Conservation (phyloP, 2,329 filamentous ascomycete genomes). For the Macrophomina phaseolina region DNA sequence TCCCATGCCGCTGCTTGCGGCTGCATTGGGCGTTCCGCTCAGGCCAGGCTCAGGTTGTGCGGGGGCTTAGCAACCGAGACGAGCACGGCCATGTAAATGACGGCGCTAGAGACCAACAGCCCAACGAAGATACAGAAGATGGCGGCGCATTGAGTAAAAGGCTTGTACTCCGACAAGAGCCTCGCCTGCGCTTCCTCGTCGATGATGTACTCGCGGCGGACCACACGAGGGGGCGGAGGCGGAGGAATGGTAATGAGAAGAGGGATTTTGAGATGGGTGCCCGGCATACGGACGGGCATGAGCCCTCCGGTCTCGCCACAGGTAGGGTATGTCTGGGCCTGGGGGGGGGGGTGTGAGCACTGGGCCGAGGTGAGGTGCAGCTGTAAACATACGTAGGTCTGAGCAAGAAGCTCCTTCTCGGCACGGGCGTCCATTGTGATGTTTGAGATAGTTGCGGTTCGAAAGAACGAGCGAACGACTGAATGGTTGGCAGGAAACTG, state of each 20-base stretch:
- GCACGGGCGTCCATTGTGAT: constrained; percentile 18
- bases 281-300: constrained; percentile 10
- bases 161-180: constrained; percentile 18
- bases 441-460: not conserved
- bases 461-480: not conserved
- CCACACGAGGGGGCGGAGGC: not conserved
- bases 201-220: not conserved
- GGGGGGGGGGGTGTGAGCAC: not conserved
- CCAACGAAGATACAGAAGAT: constrained; percentile 13
- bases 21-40: constrained; percentile 13
- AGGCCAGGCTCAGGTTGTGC: constrained; percentile 12
- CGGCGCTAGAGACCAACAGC: constrained; percentile 16
- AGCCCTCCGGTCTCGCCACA: constrained; percentile 8
- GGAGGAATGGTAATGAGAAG: constrained; percentile 20
- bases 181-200: constrained; percentile 25
- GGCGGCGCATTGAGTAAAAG: constrained; percentile 10
- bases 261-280: constrained; percentile 19
- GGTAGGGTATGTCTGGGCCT: constrained; percentile 14
- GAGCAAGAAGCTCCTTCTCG: constrained; percentile 17
- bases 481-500: not conserved
- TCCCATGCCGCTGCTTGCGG: constrained; percentile 8
- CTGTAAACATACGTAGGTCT: not conserved
- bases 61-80: constrained; percentile 10
- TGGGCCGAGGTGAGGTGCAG: not conserved
- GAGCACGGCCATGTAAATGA: constrained; percentile 19